Evolutionary conservation across 2,329 filamentous ascomycete genomes (phyloP).

Genomic region (Madurella fahalii): DNA sequence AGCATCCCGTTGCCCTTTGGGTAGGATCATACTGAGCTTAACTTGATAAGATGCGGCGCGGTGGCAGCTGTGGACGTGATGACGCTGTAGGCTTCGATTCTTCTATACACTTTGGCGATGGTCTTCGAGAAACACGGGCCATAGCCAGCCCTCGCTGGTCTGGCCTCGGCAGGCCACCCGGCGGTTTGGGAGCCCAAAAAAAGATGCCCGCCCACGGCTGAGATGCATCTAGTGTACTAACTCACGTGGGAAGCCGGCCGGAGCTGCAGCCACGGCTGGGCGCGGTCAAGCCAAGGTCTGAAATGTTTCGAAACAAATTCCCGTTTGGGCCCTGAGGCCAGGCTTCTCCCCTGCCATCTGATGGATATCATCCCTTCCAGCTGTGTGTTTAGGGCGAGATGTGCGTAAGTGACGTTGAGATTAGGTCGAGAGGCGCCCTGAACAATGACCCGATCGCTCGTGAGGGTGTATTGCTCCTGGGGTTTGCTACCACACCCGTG

Average conservation of each 20-base stretch:
- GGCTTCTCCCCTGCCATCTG: neutral
- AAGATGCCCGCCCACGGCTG: neutral
- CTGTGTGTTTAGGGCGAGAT: constrained; percentile 3
- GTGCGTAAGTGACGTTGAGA: neutral
- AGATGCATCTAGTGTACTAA: neutral
- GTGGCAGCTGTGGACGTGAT: neutral
- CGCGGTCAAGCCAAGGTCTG: constrained; percentile 11
- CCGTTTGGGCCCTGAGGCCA: neutral
- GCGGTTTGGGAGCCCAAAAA: constrained; percentile 5
- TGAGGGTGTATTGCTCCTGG: no score
- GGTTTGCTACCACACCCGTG: no score
- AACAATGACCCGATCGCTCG: no score
- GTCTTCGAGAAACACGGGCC: neutral
- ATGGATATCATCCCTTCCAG: neutral
- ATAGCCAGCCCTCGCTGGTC: neutral
- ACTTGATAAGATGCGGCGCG: neutral
- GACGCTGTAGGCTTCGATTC: neutral
- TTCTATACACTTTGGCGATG: no score
- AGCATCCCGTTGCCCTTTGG: neutral
- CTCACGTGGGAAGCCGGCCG: constrained; percentile 7
- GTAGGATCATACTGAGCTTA: neutral
- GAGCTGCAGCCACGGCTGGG: constrained; percentile 11
- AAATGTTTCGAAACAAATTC: constrained; percentile 23
- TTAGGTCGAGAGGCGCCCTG: no score
- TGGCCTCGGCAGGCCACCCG: constrained; percentile 3